Evolutionary conservation across 2,329 filamentous ascomycete species (phyloP).

Genomic region (Xylariaceae sp.): DNA sequence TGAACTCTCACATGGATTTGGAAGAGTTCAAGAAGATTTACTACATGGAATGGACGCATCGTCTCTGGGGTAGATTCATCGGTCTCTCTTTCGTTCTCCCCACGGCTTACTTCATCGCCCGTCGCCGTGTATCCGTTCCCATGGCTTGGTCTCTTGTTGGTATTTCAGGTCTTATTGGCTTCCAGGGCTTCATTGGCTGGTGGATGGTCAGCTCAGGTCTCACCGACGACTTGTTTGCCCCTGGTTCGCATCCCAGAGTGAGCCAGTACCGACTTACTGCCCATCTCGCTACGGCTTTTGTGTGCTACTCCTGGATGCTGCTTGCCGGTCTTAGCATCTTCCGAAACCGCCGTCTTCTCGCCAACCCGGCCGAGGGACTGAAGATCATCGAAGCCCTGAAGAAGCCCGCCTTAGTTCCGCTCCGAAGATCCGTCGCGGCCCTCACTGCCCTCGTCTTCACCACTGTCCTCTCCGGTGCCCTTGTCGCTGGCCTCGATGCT

Average conservation of each 20-base stretch:
- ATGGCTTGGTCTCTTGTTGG: conserved; percentile 76
- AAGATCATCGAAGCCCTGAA: conserved; percentile 57
- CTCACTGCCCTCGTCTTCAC: conserved; percentile 74
- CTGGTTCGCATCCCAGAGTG: conserved; percentile 84
- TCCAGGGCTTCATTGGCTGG: conserved; percentile 94
- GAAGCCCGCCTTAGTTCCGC: conserved; percentile 61
- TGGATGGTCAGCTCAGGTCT: conserved; percentile 99
- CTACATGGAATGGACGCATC: conserved; percentile 98
- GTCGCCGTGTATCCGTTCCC: conserved; percentile 67
- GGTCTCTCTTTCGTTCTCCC: conserved; percentile 86
- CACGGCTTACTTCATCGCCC: conserved; percentile 79
- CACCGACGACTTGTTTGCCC: conserved; percentile 90
- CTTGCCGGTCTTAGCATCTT: conserved; percentile 81
- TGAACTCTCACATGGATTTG: conserved; percentile 90
- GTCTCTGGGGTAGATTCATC: conserved; percentile 88
- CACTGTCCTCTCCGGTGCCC: conserved; percentile 87
- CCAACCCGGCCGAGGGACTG: conserved; percentile 58
- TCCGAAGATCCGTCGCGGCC: conserved; percentile 67
- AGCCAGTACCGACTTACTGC: conserved; percentile 89
- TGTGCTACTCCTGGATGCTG: conserved; percentile 93
- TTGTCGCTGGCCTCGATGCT: conserved; percentile 92
- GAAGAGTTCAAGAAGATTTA: conserved; percentile 98
- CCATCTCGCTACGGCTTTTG: conserved; percentile 84
- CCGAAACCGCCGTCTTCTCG: conserved; percentile 66
- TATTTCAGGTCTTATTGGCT: conserved; percentile 84